These are phyloP conservation scores for Lasiodiplodia theobromae DNA, from an alignment of 2,329 filamentous ascomycete species.

Conservation along the genomic window DNA sequence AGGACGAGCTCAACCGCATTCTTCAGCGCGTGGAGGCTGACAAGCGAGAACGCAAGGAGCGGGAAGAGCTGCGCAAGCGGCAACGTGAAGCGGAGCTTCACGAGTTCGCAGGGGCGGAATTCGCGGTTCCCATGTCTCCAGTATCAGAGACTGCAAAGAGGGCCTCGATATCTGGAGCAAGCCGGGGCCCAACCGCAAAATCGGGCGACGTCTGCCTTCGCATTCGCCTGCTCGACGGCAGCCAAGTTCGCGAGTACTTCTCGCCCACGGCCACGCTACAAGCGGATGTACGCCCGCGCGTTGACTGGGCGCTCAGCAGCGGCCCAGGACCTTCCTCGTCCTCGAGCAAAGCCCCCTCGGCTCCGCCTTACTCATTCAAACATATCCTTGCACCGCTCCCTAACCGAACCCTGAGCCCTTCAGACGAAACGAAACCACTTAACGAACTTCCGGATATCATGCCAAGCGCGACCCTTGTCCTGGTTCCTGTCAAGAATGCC, in stretches of 20 bases:
- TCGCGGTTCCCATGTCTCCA: conserved; percentile 6
- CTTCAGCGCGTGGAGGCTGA: conserved; percentile 79
- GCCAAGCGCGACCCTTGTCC: conserved; percentile 82
- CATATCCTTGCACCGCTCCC: conserved; percentile 81
- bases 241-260: conserved; percentile 77
- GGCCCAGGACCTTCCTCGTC: conserved; percentile 35
- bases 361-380: conserved; percentile 79
- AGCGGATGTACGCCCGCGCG: conserved; percentile 75
- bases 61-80: conserved; percentile 43
- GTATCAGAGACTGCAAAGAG: neutral
- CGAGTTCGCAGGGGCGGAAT: conserved; percentile 9
- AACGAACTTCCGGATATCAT: conserved; percentile 71
- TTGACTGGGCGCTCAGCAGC: conserved; percentile 65
- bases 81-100: conserved; percentile 38
- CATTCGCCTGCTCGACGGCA: conserved; percentile 83
- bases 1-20: conserved; percentile 74
- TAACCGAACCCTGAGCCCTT: conserved; percentile 74
- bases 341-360: conserved; percentile 35
- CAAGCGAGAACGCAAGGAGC: conserved; percentile 68
- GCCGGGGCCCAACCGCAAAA: conserved; percentile 40
- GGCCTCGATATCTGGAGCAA: conserved; percentile 13
- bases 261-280: conserved; percentile 67
- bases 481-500: conserved; percentile 73
- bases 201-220: conserved; percentile 62
- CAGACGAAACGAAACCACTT: conserved; percentile 75